These are phyloP conservation scores for Sechiopsis laciniata DNA, from an alignment of 306 rosid genomes.

Conservation along the genomic window DNA sequence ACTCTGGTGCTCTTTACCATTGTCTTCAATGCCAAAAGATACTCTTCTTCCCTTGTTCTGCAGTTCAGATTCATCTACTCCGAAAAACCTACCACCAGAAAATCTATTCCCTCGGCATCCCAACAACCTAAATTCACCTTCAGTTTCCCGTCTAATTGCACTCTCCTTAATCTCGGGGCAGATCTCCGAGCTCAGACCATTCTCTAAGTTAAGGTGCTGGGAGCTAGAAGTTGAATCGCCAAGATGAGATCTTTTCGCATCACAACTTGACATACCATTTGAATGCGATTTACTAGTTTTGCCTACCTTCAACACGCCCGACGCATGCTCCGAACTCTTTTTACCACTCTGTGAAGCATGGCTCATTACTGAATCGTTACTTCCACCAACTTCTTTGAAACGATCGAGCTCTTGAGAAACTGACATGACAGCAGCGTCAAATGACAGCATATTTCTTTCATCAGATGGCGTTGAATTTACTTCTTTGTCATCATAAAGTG, in stretches of 20 bases:
- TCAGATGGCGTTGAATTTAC: conserved; percentile 38
- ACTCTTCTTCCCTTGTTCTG: conserved; percentile 64
- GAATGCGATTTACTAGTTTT: conserved; percentile 33
- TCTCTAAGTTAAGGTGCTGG: conserved; percentile 42
- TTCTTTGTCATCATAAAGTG: conserved; percentile 64
- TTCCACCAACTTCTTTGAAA: conserved; percentile 69
- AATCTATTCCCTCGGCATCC: conserved; percentile 69
- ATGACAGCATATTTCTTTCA: conserved; percentile 62
- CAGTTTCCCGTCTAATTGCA: conserved; percentile 94
- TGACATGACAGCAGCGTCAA: conserved; percentile 75
- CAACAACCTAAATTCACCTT: conserved; percentile 82
- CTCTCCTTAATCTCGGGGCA: conserved; percentile 62
- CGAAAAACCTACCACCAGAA: conserved; percentile 64
- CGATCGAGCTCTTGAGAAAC: conserved; percentile 77
- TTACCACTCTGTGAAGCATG: conserved; percentile 11
- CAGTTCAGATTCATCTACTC: conserved; percentile 63
- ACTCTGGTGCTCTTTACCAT: conserved; percentile 42
- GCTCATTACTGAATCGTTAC: conserved; percentile 37
- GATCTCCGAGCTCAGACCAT: conserved; percentile 50
- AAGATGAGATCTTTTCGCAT: conserved; percentile 38
- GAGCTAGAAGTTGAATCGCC: conserved; percentile 34
- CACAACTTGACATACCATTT: conserved; percentile 28
- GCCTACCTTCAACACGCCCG: conserved; percentile 42
- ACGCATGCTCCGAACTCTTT: conserved; percentile 25
- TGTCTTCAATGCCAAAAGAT: conserved; percentile 77